These are phyloP conservation scores for Cryptococcus sp. DNA, from an alignment of 1,284 basidiomycete species.

Conservation along the genomic window DNA sequence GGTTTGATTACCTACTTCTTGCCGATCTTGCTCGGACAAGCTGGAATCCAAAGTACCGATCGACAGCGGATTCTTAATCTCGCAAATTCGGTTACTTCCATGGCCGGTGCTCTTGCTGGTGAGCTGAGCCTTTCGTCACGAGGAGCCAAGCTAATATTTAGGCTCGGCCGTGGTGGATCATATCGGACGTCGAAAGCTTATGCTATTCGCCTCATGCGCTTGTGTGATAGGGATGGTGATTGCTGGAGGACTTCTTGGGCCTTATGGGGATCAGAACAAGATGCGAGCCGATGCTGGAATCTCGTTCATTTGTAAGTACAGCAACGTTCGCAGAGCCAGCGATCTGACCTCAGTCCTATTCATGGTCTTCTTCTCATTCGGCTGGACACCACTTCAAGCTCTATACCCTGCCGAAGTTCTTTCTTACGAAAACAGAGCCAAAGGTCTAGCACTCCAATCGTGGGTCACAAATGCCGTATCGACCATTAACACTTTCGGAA, in stretches of 20 bases:
- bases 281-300: conserved; percentile 32
- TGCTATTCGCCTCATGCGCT: conserved; percentile 21
- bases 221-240: conserved; percentile 25
- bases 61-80: conserved; percentile 31
- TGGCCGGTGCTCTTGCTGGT: conserved; percentile 29
- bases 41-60: conserved; percentile 25
- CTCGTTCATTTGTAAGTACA: conserved; percentile 25
- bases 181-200: conserved; percentile 28
- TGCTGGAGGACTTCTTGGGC: conserved; percentile 23
- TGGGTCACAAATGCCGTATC: not conserved
- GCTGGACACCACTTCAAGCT: conserved; percentile 8
- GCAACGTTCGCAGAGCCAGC: not conserved
- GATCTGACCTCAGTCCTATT: conserved; percentile 5
- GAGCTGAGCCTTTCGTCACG: not conserved
- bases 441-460: conserved; percentile 45
- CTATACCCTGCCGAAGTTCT: conserved; percentile 9
- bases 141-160: not conserved
- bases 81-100: conserved; percentile 29
- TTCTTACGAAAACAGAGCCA: conserved; percentile 46
- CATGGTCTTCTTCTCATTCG: conserved; percentile 3
- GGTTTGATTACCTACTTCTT: conserved; percentile 47
- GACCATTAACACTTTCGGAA: conserved; percentile 5
- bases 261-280: conserved; percentile 6
- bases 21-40: conserved; percentile 19
- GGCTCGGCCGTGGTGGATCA: conserved; percentile 34